phyloP scores from a whole-genome alignment of 2,329 filamentous ascomycete species.

The Colletotrichum sublineola region DNA sequence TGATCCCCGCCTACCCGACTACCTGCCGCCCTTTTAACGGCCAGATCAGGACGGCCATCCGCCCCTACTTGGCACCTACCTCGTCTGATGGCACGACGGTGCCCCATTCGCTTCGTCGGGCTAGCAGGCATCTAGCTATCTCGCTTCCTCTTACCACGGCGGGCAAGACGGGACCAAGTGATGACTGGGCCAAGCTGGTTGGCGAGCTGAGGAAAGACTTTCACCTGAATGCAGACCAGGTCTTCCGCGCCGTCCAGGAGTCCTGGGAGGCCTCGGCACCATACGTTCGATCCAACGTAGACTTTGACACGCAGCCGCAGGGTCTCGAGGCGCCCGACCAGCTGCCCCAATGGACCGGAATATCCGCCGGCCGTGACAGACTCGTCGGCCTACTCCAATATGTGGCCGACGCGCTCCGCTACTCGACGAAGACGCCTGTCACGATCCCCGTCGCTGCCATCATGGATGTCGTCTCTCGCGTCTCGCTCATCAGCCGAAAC shows the following conservation, averaged over 20 bases:
- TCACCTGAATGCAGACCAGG: conserved; percentile 79
- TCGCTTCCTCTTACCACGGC: conserved; percentile 86
- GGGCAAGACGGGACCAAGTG: conserved; percentile 80
- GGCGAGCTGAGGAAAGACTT: conserved; percentile 72
- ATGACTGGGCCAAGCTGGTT: conserved; percentile 82
- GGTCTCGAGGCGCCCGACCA: conserved; percentile 61
- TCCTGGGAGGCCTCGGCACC: conserved; percentile 80
- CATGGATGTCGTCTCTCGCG: conserved; percentile 76
- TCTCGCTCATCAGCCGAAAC: conserved; percentile 75
- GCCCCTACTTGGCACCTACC: conserved; percentile 74
- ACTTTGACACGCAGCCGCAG: conserved; percentile 61
- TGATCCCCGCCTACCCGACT: conserved; percentile 85
- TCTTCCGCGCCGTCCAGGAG: conserved; percentile 84
- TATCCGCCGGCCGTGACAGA: conserved; percentile 80
- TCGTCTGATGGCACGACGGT: conserved; percentile 63
- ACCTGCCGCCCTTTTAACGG: conserved; percentile 82
- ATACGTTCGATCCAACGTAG: conserved; percentile 58
- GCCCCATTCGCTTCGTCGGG: conserved; percentile 65
- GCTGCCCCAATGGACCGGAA: conserved; percentile 79
- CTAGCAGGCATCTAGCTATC: conserved; percentile 75
- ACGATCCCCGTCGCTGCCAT: conserved; percentile 76
- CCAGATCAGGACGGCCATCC: conserved; percentile 74
- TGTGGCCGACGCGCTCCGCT: conserved; percentile 73
- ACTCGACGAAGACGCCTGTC: conserved; percentile 74
- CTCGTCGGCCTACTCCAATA: conserved; percentile 75